phyloP scores from a whole-genome alignment of 306 rosid genomes.

The Alnus rubra region DNA sequence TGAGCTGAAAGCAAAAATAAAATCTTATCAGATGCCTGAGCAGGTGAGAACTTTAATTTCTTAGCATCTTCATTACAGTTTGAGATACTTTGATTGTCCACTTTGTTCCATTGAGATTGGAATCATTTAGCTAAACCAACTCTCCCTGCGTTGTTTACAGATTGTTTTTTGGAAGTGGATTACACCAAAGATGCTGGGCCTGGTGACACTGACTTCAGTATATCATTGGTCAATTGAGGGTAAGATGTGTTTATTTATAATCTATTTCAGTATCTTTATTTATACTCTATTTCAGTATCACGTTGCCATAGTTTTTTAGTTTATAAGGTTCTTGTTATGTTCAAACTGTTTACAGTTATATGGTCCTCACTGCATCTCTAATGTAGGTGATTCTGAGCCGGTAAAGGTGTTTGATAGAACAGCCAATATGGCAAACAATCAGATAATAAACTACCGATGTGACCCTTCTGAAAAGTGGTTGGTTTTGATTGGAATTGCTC shows the following conservation, averaged over 20 bases:
- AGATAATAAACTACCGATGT: conserved; percentile 95
- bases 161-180: conserved; percentile 99
- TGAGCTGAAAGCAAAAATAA: conserved; percentile 92
- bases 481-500: conserved; percentile 99
- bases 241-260: conserved; percentile 33
- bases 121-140: conserved; percentile 20
- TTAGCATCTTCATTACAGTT: not conserved
- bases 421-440: conserved; percentile 90
- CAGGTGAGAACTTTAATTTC: conserved; percentile 57
- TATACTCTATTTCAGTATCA: conserved; percentile 16
- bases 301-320: conserved; percentile 8
- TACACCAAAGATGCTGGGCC: conserved; percentile 84
- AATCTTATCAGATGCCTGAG: conserved; percentile 95
- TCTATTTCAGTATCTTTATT: conserved; percentile 22
- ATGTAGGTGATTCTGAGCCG: conserved; percentile 92
- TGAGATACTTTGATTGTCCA: conserved; percentile 4
- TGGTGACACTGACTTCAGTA: conserved; percentile 88
- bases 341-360: conserved; percentile 26
- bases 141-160: conserved; percentile 42
- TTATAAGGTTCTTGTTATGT: conserved; percentile 22
- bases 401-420: conserved; percentile 93
- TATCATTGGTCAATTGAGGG: conserved; percentile 99
- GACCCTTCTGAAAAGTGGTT: conserved; percentile 98
- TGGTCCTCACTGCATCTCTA: conserved; percentile 27
- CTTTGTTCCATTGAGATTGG: conserved; percentile 11